Base-by-base conservation (phyloP, 2,329 filamentous ascomycete genomes). In the Geosmithia flava region DNA sequence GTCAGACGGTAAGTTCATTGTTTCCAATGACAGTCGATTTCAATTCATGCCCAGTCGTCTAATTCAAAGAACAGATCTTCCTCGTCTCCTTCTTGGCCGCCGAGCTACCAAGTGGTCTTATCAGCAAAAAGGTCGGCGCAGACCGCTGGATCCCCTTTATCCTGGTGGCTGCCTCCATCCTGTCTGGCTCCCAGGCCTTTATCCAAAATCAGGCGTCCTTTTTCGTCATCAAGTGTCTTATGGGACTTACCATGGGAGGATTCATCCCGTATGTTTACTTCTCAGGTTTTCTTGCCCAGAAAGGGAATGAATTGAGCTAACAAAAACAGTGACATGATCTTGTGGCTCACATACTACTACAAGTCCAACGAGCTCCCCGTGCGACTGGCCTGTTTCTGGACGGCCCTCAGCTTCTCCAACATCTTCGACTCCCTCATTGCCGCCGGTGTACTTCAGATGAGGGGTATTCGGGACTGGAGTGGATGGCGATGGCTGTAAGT, bases 321-420 rank as follows among this genome's bases (percentile, higher is more conserved):
- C 42, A 11, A 8, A 1, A 8, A 15, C 1, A 61, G 59, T 19
- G 57, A 65, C 50, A 77, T 78, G 20, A 74, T 85, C 15, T 66
- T 85, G 0, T 88, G 83, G 62, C 68, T 87, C 5, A 81, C 78
- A 3, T 89, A 89, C 61, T 90, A 83, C 63, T 90, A 88, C 65
- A 88, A 78, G 44, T 78, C 78, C 1, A 72, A 72, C 47, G 85
- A 89, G 59, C 68, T 90, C 0, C 82, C 84, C 0, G 72, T 75
- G 11, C 75, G 85, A 1, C 65, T 89, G 17, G 77, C 58, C 11
- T 78, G 54, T 78, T 88, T 88, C 65, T 89, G 84, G 85, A 78
- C 79, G 0, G 74, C 81, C 0, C 78, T 83, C 13, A 74, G 75
- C 49, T 69, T 68, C 0, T 75, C 75, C 0, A 69, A 74, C 41